Evolutionary conservation across 2,329 filamentous ascomycete species (phyloP), one percentile per base, ranked within the genome.

Genomic region (Pseudocercospora macadamiae): DNA sequence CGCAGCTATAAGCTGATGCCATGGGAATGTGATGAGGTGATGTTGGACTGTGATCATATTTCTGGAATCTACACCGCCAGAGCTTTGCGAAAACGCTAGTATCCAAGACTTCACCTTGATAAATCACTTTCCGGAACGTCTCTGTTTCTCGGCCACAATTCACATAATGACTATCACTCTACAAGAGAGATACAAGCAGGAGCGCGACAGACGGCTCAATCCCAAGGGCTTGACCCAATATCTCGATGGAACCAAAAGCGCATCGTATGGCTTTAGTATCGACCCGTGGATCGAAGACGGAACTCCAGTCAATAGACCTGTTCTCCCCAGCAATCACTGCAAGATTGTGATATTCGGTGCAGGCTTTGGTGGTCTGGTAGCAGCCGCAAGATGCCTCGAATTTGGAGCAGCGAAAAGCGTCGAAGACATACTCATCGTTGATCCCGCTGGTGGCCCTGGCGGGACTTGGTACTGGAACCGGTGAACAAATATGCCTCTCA

Each of bases 381-480:
- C 71, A 51, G 77, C 76, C 6, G 73, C 73, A 1, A 67, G 72
- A 2, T 61, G 79, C 23, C 64, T 78, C 9, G 64, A 78, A 59
- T 67, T 71, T 4, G 75, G 75, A 1, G 63, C 76, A 51, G 42
- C 42, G 23, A 64, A 76, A 54, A 57, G 49, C 7, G 54, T 68
- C 10, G 62, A 68, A 4, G 71, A 77, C 8, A 36, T 36, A 4
- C 32, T 36, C 12, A 51, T 80, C 39, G 64, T 78, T n/a, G 78
- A 80, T 61, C 80, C 68, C n/a, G 78, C 77, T 2, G 76, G 75
- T 6, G 76, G 76, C 9, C 80, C 79, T 65, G 78, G 79, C 4
- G 78, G 79, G 0, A 79, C 76, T 1, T 80, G 78, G 70, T 80
- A 78, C 64, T 79, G 76, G 75, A 80, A 80, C 34, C 34, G 14